Conservation (phyloP, 2,329 filamentous ascomycete species). For the Penicillium fuscoglaucum region DNA sequence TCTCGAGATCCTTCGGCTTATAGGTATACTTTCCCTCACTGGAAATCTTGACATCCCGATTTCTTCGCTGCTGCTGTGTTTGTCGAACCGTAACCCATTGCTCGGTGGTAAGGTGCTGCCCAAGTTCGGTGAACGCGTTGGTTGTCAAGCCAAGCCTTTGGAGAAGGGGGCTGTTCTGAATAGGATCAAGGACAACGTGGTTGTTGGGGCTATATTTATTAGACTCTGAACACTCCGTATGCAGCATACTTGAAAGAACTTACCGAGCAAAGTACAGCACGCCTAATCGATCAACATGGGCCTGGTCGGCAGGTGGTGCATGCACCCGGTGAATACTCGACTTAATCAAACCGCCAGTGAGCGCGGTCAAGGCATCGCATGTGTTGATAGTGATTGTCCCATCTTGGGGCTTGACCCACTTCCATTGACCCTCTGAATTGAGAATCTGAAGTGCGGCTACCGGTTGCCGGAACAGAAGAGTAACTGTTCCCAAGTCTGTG, state of each 20-base stretch:
- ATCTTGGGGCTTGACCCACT: slow-evolving; percentile 52
- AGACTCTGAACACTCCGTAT: not conserved
- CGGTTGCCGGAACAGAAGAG: slow-evolving; percentile 60
- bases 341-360: slow-evolving; percentile 54
- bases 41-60: slow-evolving; percentile 35
- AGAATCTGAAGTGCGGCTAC: slow-evolving; percentile 60
- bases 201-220: slow-evolving; percentile 40
- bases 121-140: slow-evolving; percentile 45
- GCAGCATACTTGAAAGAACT: not conserved
- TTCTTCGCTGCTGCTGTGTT: slow-evolving; percentile 46
- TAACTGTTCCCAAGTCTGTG: slow-evolving; percentile 59
- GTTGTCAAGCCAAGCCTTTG: slow-evolving; percentile 38
- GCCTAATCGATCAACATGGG: slow-evolving; percentile 45
- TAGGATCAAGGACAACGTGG: slow-evolving; percentile 42
- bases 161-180: slow-evolving; percentile 41
- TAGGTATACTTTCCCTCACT: slow-evolving; percentile 41
- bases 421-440: slow-evolving; percentile 51
- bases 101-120: slow-evolving; percentile 43
- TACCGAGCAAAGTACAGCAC: slow-evolving; percentile 51
- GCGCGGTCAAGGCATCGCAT: slow-evolving; percentile 50
- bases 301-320: slow-evolving; percentile 51
- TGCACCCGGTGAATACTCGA: slow-evolving; percentile 53
- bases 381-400: slow-evolving; percentile 56
- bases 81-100: slow-evolving; percentile 45
- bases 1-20: slow-evolving; percentile 42